Base-by-base conservation (phyloP, 208 protist genomes). In the Leishmania tarentolae region DNA sequence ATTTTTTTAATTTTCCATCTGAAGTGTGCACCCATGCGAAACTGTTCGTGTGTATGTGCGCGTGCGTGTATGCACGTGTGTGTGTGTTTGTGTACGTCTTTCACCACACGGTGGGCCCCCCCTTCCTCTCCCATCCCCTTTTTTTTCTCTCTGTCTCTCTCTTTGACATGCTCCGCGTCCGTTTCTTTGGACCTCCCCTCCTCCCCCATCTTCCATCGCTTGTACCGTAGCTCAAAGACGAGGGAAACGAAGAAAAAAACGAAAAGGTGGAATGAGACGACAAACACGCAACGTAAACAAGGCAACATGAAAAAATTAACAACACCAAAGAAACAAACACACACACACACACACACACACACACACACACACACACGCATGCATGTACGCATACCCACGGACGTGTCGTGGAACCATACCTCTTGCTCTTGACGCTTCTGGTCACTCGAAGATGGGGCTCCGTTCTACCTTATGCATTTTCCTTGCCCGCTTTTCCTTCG, bases 311-410 rank as follows among this genome's bases (percentile, higher is more conserved):
- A 28, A 52, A 40, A 1, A 19, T 53, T 31, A 11, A 61, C 21
- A 21, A 5, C 19, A 5, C 0, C 6, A 57, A 57, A 21, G 19
- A 2, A 53, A 53, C n/a, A 5, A 0, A 53, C 3, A 53, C 0
- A 53, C 50, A 53, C 42, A 13, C 57, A 46, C 31, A 68, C 74
- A 78, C 53, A 28, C 24, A 31, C 74, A 74, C 56, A 75, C 61
- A 79, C 24, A 79, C 53, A 59, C 1, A 72, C 47, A 44, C 6
- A 31, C 28, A 47, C 59, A 73, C 37, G 50, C 53, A 65, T 40
- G 42, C 21, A 5, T 72, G 50, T 53, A 15, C 50, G 50, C 9
- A 53, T 53, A 15, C 50, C 15, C 24, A 28, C 6, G 57, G 57
- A 31, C 57, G 35, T 31, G 9, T 9, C 57, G 9, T 63, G 24